phyloP scores from a whole-genome alignment of 2,329 filamentous ascomycete species.

The Exutisphaerella laricina region DNA sequence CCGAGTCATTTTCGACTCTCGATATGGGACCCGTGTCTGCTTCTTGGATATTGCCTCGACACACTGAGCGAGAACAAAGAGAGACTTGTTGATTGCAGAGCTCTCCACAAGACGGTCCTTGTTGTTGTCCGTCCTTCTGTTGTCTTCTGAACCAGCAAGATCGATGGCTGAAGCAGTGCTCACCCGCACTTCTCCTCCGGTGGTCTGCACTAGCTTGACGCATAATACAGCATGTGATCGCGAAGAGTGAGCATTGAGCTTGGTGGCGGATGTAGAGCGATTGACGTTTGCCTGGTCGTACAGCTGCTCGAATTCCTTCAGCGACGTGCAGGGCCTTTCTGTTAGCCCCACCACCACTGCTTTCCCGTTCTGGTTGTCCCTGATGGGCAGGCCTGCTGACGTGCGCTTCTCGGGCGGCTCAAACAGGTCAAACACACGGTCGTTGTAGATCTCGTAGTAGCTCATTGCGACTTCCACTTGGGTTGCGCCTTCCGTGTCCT shows the following conservation, averaged over 20 bases:
- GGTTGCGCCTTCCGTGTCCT: constrained; percentile 52
- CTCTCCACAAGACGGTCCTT: constrained; percentile 92
- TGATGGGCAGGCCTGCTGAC: constrained; percentile 73
- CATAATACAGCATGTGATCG: constrained; percentile 92
- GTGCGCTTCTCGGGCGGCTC: constrained; percentile 81
- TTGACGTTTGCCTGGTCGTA: constrained; percentile 84
- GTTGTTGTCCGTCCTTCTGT: constrained; percentile 86
- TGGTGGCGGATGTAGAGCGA: constrained; percentile 84
- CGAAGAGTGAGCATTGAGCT: constrained; percentile 95
- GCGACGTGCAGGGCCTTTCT: constrained; percentile 71
- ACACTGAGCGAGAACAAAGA: constrained; percentile 91
- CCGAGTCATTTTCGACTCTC: constrained; percentile 95
- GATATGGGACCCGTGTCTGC: constrained; percentile 74
- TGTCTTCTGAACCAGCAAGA: constrained; percentile 91
- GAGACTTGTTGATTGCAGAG: constrained; percentile 93
- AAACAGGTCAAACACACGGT: constrained; percentile 85
- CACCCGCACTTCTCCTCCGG: constrained; percentile 60
- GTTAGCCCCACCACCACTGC: constrained; percentile 88
- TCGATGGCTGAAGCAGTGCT: constrained; percentile 93
- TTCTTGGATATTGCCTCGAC: constrained; percentile 87
- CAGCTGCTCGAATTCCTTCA: constrained; percentile 84
- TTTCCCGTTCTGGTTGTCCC: constrained; percentile 89
- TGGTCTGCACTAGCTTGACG: constrained; percentile 77
- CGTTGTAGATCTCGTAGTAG: constrained; percentile 79
- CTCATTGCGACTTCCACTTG: constrained; percentile 86